phyloP scores from a whole-genome alignment of 2,329 filamentous ascomycete species.

The Pleoardoris graminearum region DNA sequence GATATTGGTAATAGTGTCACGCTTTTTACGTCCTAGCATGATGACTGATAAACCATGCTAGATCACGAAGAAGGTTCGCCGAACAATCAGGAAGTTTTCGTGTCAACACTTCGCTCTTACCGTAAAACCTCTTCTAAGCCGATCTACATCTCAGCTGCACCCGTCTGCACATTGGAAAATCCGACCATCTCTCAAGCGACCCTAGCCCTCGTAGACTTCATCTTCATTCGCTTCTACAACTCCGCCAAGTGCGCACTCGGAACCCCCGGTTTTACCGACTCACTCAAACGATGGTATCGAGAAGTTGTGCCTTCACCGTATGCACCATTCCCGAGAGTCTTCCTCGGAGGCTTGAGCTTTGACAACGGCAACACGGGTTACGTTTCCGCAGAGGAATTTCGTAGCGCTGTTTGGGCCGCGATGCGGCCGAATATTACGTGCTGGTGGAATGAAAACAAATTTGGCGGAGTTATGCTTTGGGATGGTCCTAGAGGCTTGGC shows the following conservation, averaged over 20 bases:
- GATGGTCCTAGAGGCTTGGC: slow-evolving; percentile 1
- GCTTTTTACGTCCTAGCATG: neutral
- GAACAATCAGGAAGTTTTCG: neutral
- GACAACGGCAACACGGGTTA: slow-evolving; percentile 2
- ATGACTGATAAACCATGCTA: neutral
- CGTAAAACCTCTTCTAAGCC: neutral
- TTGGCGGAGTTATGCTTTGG: slow-evolving; percentile 2
- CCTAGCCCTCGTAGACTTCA: slow-evolving; percentile 2
- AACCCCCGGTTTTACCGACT: neutral
- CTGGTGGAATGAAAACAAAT: slow-evolving; percentile 4
- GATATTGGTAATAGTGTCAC: neutral
- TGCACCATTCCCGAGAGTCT: neutral
- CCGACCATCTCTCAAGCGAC: neutral
- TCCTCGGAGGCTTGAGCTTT: slow-evolving; percentile 4
- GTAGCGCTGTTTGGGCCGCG: neutral
- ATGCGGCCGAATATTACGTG: neutral
- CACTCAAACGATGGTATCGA: slow-evolving; percentile 3
- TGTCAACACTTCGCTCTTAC: neutral
- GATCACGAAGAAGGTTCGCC: slow-evolving; percentile 1
- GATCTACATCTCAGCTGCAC: slow-evolving; percentile 5
- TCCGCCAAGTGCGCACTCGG: slow-evolving; percentile 1
- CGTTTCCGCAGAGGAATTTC: neutral
- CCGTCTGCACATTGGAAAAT: neutral
- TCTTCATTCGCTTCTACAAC: slow-evolving; percentile 8
- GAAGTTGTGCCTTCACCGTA: neutral